These are phyloP conservation scores for Tolypocladium pustulatum DNA, from an alignment of 2,329 filamentous ascomycete genomes.

Conservation along the genomic window DNA sequence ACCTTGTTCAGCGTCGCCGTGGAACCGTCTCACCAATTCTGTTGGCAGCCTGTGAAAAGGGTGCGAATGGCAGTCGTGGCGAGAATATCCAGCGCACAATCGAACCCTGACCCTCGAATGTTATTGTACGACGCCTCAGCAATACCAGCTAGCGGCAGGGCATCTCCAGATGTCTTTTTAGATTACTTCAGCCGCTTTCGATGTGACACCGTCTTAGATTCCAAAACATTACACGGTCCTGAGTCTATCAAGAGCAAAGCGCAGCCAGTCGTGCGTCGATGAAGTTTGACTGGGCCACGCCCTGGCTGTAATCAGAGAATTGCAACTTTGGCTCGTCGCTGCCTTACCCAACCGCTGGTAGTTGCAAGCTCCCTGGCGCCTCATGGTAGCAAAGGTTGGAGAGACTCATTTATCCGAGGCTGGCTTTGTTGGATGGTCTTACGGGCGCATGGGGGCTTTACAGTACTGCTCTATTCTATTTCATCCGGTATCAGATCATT, in stretches of 20 bases:
- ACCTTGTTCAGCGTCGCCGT: background rate
- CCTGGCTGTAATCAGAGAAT: background rate
- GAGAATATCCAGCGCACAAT: background rate
- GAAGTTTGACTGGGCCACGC: constrained; percentile 3
- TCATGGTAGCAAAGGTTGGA: background rate
- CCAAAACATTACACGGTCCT: background rate
- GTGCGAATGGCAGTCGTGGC: background rate
- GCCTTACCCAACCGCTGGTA: background rate
- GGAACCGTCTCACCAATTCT: background rate
- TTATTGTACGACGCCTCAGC: background rate
- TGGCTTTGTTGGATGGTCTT: background rate
- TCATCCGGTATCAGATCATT: background rate
- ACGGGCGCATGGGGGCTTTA: background rate
- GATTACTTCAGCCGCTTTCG: constrained; percentile 12
- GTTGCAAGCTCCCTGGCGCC: background rate
- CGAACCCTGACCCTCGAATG: background rate
- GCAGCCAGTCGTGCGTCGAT: background rate
- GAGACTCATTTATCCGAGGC: background rate
- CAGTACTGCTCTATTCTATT: background rate
- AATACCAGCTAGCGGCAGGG: background rate
- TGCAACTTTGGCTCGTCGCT: background rate
- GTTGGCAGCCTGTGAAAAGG: background rate
- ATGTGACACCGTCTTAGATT: background rate
- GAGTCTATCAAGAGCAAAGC: background rate
- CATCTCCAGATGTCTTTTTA: constrained; percentile 7